These are phyloP conservation scores for Phytophthora palmivora DNA, from an alignment of 352 stramenopile genomes.

Conservation along the genomic window DNA sequence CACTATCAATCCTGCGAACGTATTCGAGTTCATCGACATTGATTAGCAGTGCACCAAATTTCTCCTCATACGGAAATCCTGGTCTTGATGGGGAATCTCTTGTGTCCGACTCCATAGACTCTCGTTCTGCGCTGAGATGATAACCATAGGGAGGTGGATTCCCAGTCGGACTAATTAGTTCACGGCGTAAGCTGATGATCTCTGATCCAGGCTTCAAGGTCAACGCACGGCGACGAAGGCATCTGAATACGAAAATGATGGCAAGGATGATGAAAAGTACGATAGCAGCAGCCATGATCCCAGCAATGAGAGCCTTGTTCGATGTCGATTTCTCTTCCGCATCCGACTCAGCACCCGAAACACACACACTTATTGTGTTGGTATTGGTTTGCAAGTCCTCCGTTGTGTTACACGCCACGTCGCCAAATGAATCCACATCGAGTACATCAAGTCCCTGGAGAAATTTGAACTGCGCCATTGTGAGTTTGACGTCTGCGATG, in stretches of 20 bases:
- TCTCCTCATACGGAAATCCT: constrained; percentile 11
- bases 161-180: constrained; percentile 19
- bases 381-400: constrained; percentile 23
- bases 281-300: constrained; percentile 26
- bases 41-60: constrained; percentile 30
- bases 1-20: constrained; percentile 37
- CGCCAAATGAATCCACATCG: constrained; percentile 45
- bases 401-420: constrained; percentile 26
- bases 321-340: constrained; percentile 1
- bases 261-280: constrained; percentile 28
- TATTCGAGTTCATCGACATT: constrained; percentile 54
- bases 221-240: constrained; percentile 21
- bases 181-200: constrained; percentile 12
- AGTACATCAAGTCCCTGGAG: constrained; percentile 43
- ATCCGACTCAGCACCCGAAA: constrained; percentile 1
- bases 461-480: constrained; percentile 46
- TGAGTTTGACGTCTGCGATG: constrained; percentile 47
- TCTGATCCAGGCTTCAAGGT: constrained; percentile 12
- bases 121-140: constrained; percentile 7
- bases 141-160: constrained; percentile 1
- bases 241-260: constrained; percentile 31
- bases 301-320: constrained; percentile 32
- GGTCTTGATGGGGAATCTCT: background rate
- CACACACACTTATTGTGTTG: constrained; percentile 21
- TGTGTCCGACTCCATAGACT: constrained; percentile 13